Evolutionary conservation across 1,284 basidiomycete genomes (phyloP), one percentile per base, ranked within the genome.

Genomic region (Neonothopanus nambi): DNA sequence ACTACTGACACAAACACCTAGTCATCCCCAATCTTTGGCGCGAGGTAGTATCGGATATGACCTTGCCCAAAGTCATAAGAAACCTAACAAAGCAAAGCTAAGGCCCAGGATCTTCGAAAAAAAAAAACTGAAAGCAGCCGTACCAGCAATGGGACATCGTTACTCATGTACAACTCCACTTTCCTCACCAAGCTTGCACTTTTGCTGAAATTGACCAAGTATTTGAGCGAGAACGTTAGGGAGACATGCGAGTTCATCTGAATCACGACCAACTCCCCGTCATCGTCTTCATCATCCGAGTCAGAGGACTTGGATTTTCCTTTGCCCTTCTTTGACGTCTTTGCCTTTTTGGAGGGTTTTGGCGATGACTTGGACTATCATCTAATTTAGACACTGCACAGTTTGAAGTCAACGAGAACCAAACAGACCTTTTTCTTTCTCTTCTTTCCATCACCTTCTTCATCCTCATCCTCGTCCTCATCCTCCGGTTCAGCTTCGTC

Each of bases 161-260:
- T 93, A 68, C 85, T 90, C 86, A 95, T 88, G 82, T 90, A 89
- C 41, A 95, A 79, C 64, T 83, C 80, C 36, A 95, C 92, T 23
- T 78, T 80, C 58, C 79, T 80, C 13, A 86, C 83, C 36, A 99
- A 75, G 17, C 87, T 81, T 0, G 90, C 79, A 58, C 91, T 93
- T 80, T 98, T 99, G 56, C 94, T 87, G 70, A 99, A 99, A 78
- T 98, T 98, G 70, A 91, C 85, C 26, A 99, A 85, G 74, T 99
- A 99, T 73, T 99, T 98, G 66, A 98, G 80, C 35, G 91, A 94
- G 77, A 99, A 99, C 1, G 95, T 98, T 52, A 99, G 79, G 38
- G 87, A 87, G 60, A 99, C 96, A 61, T 92, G 87, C 70, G 91
- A 88, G 67, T 93, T 92, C 79, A 96, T 88, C 71, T 91, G 85